Percentiles rank a stretch among this genome's conserved stretches.
phyloP scores from a whole-genome alignment of 2,329 filamentous ascomycete species.

The Diplodia mutila region DNA sequence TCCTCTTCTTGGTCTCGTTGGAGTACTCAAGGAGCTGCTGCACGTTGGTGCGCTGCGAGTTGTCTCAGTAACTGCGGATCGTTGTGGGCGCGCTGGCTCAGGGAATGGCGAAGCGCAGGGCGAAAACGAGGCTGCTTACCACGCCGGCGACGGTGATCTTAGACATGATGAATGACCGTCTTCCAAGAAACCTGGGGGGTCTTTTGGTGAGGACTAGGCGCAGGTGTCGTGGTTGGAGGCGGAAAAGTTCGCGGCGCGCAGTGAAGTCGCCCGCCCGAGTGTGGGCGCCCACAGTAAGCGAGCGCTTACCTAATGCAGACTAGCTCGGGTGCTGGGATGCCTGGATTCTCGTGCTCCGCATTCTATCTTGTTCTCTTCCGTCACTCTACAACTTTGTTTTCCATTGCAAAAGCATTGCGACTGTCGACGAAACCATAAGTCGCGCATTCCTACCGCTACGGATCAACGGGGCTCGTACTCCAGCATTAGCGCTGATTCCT shows the following conservation, averaged over 20 bases:
- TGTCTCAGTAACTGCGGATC: not conserved
- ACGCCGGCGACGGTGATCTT: slow-evolving; percentile 72
- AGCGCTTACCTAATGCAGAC: not conserved
- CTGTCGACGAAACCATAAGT: not conserved
- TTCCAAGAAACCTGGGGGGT: slow-evolving; percentile 49
- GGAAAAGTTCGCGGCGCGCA: slow-evolving; percentile 20
- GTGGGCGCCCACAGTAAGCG: slow-evolving; percentile 20
- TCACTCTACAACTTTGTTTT: not conserved
- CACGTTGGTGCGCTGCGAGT: slow-evolving; percentile 92
- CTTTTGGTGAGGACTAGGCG: slow-evolving; percentile 26
- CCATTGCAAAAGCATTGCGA: no score
- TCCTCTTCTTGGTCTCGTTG: slow-evolving; percentile 85
- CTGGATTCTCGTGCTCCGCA: not conserved
- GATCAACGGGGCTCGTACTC: not conserved
- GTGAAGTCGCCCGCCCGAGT: slow-evolving; percentile 10
- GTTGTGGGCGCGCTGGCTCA: slow-evolving; percentile 23
- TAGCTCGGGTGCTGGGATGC: not conserved
- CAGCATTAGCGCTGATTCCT: not conserved
- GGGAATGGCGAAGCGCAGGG: slow-evolving; percentile 11
- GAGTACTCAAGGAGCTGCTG: slow-evolving; percentile 94
- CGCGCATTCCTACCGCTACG: not conserved
- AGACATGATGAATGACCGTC: slow-evolving; percentile 65
- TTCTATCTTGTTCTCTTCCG: not conserved
- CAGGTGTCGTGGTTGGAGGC: slow-evolving; percentile 21
- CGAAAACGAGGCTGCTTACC: slow-evolving; percentile 14